phyloP scores from a whole-genome alignment of 495 filamentous ascomycete species.

The Chaetomium tenue region DNA sequence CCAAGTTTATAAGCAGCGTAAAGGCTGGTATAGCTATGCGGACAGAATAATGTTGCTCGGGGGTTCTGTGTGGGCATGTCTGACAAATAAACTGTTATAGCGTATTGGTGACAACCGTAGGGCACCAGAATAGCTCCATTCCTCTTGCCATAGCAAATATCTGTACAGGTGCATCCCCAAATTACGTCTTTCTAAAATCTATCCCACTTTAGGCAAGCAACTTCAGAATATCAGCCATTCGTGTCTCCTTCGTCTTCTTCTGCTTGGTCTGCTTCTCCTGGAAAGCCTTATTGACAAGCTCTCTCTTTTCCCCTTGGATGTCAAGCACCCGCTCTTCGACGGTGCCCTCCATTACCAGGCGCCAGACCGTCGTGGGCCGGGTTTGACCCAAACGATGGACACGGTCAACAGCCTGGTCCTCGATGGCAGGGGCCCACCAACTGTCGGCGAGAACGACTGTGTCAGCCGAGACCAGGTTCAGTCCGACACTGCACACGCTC shows the following conservation, averaged over 20 bases:
- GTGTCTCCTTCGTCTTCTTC: constrained; percentile 46
- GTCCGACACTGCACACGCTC: constrained; percentile 77
- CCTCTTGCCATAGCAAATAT: background rate
- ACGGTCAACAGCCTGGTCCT: constrained; percentile 90
- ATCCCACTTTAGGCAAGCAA: constrained; percentile 33
- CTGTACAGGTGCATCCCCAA: background rate
- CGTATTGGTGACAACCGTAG: too few species aligned
- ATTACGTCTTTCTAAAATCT: background rate
- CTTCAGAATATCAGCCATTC: constrained; percentile 44
- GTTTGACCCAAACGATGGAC: constrained; percentile 87
- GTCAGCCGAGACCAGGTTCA: constrained; percentile 86
- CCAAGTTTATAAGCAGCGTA: too few species aligned
- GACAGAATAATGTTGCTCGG: too few species aligned
- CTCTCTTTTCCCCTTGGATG: constrained; percentile 79
- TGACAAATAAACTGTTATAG: too few species aligned
- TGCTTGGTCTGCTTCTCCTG: constrained; percentile 53
- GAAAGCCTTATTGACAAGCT: constrained; percentile 75
- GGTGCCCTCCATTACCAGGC: constrained; percentile 76
- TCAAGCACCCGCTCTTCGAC: constrained; percentile 84
- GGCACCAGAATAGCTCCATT: background rate
- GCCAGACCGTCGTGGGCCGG: constrained; percentile 71
- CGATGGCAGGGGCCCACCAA: constrained; percentile 92
- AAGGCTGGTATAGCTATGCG: too few species aligned
- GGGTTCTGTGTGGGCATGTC: too few species aligned
- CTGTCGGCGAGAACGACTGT: constrained; percentile 81